These are phyloP conservation scores for Phytophthora podocarpi DNA, from an alignment of 352 stramenopile species.

Conservation along the genomic window DNA sequence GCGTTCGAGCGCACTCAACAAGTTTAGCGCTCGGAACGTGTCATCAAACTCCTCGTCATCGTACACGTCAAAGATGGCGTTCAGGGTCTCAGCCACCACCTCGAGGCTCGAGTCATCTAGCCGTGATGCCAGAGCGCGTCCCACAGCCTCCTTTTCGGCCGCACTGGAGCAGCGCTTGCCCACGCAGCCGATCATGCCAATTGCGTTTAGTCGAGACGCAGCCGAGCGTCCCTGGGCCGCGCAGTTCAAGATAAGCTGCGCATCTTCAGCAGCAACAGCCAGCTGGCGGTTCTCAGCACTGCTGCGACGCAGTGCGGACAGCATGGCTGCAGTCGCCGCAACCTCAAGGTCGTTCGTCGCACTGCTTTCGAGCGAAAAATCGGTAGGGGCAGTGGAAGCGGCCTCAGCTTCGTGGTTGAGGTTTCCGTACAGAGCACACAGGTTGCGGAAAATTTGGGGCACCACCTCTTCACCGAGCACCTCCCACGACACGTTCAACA, in stretches of 20 bases:
- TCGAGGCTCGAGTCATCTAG: constrained; percentile 77
- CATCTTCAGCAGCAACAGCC: constrained; percentile 59
- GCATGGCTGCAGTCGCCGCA: constrained; percentile 74
- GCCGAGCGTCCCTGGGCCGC: constrained; percentile 64
- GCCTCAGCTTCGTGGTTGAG: constrained; percentile 49
- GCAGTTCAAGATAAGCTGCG: constrained; percentile 68
- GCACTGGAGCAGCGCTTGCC: constrained; percentile 69
- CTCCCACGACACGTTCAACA: constrained; percentile 66
- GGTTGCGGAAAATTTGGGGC: constrained; percentile 77
- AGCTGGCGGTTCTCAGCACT: constrained; percentile 57
- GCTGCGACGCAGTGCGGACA: constrained; percentile 69
- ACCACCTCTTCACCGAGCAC: constrained; percentile 58
- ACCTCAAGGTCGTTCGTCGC: constrained; percentile 69
- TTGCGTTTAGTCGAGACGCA: constrained; percentile 75
- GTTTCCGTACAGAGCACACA: constrained; percentile 78
- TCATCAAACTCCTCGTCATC: constrained; percentile 80
- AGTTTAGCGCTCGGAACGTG: constrained; percentile 67
- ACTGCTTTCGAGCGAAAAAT: constrained; percentile 40
- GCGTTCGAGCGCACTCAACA: constrained; percentile 69
- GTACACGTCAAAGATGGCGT: constrained; percentile 89
- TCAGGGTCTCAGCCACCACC: constrained; percentile 85
- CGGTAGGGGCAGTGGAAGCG: constrained; percentile 25
- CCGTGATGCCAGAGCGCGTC: constrained; percentile 55
- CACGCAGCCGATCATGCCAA: constrained; percentile 80
- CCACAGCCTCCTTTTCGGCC: constrained; percentile 77